Conservation (phyloP, 352 stramenopile genomes). For the Pythium phragmitis region DNA sequence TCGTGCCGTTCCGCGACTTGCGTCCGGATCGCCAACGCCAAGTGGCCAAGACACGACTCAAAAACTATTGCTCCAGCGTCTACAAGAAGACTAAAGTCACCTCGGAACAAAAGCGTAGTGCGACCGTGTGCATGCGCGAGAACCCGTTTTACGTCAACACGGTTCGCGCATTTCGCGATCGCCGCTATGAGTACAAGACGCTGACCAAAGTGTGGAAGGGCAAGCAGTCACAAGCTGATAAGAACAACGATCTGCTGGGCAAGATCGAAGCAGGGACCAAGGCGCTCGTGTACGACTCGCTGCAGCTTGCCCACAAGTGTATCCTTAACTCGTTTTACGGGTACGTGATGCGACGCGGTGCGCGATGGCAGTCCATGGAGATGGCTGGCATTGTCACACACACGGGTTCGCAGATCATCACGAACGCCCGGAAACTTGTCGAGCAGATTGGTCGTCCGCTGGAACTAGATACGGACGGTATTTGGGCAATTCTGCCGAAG, state of each 20-base stretch:
- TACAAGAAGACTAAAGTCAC: constrained; percentile 98
- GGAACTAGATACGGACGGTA: constrained; percentile 99
- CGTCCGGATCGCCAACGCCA: constrained; percentile 53
- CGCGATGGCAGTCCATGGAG: constrained; percentile 99
- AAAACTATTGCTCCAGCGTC: constrained; percentile 95
- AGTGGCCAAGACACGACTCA: constrained; percentile 81
- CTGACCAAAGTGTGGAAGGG: constrained; percentile 96
- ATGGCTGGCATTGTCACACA: constrained; percentile 99
- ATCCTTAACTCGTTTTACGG: constrained; percentile 99
- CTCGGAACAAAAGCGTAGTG: constrained; percentile 91
- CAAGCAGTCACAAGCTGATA: constrained; percentile 74
- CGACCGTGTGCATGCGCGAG: constrained; percentile 99
- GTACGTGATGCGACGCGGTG: constrained; percentile 99
- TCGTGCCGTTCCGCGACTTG: constrained; percentile 65
- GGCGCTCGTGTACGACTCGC: constrained; percentile 95
- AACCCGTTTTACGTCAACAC: constrained; percentile 99
- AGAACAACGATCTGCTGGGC: constrained; percentile 72
- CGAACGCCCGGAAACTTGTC: constrained; percentile 90
- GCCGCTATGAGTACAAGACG: constrained; percentile 99
- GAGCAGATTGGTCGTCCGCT: constrained; percentile 96
- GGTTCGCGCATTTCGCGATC: constrained; percentile 98
- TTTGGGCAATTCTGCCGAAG: constrained; percentile 98
- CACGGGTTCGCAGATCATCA: constrained; percentile 98
- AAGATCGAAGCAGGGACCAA: constrained; percentile 91
- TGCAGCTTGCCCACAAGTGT: constrained; percentile 99